A percentile compares a stretch with the other conserved stretches of the same genome.
Evolutionary conservation across 1,284 basidiomycete species (phyloP).

Genomic region (Pyrrhoderma noxium): DNA sequence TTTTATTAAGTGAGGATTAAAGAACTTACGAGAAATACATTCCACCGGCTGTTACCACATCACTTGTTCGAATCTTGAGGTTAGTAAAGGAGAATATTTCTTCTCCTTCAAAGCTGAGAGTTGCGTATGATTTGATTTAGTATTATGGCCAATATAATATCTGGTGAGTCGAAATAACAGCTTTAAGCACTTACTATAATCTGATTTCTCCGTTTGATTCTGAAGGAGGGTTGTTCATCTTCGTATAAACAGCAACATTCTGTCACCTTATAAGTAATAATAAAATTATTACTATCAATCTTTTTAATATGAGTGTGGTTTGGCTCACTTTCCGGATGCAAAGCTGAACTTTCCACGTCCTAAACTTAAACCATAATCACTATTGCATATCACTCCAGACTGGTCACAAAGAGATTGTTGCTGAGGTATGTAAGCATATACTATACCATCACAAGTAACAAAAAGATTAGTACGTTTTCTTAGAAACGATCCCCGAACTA

Average conservation of each 20-base stretch:
- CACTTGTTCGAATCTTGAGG: constrained; percentile 44
- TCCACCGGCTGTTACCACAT: constrained; percentile 45
- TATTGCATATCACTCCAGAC: constrained; percentile 31
- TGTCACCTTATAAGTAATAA: constrained; percentile 44
- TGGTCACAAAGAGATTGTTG: constrained; percentile 33
- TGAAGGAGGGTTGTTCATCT: constrained; percentile 48
- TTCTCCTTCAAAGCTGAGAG: constrained; percentile 54
- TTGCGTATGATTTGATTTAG: no score
- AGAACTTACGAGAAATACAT: constrained; percentile 55
- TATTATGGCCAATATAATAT: no score
- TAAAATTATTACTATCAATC: no score
- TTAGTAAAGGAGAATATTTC: constrained; percentile 41
- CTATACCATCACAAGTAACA: constrained; percentile 34
- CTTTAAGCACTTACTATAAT: constrained; percentile 39
- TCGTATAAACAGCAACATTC: constrained; percentile 47
- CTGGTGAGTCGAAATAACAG: no score
- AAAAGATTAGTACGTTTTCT: constrained; percentile 12
- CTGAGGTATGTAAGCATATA: constrained; percentile 56
- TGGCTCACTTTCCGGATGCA: constrained; percentile 44
- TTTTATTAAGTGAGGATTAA: background rate
- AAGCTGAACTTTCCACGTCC: constrained; percentile 34
- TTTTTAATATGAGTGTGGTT: background rate
- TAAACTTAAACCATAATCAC: constrained; percentile 37
- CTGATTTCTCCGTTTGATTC: constrained; percentile 50
- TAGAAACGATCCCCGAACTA: background rate